Evolutionary conservation across 371 early-diverging fungal genomes (phyloP), one percentile per base, ranked within the genome.

Genomic region (Gilbertella persicaria): DNA sequence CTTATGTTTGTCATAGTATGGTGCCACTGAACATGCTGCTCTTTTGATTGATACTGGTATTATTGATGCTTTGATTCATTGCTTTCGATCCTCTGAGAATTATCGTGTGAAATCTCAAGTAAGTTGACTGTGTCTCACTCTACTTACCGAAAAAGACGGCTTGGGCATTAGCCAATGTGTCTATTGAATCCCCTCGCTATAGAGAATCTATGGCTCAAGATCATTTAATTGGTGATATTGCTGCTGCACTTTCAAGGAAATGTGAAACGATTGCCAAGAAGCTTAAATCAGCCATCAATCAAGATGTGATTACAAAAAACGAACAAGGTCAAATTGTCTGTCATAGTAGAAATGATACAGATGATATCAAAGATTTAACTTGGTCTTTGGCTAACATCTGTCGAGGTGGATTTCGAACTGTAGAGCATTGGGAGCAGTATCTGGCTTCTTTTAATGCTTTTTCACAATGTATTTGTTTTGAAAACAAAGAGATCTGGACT

Each of bases 371-470:
- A 23, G 60, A 53, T 28, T 45, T 64, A 13, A 60, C 54, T 2
- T 64, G 64, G 64, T 40, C 64, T 17, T 29, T 64, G 17, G 46
- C 64, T 2, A 64, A 64, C 37, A 55, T 64, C 3, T 64, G 64
- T 38, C 26, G 64, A 42, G 60, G 60, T 46, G 64, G 62, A 24
- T 62, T 54, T 30, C 41, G 41, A 50, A 61, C 50, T 10, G 50
- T 38, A 4, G 51, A 38, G 13, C 50, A 51, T 24, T 45, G 56
- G 55, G 25, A 35, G 8, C 55, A 75, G 62, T 73, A 67, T 21
- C 44, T 67, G 1, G 58, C 60, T 16, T 70, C 73, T 0, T 75
- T 72, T 52, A 55, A 65, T 16, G 66, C 73, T 25, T 51, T 75
- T 29, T 60, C 70, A 5, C 56, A 58, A 5, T 55, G 62, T 6